Percentiles rank a stretch among this genome's conserved stretches.
These are phyloP conservation scores for Hirsutella rhossiliensis DNA, from an alignment of 2,329 filamentous ascomycete species.

Conservation along the genomic window DNA sequence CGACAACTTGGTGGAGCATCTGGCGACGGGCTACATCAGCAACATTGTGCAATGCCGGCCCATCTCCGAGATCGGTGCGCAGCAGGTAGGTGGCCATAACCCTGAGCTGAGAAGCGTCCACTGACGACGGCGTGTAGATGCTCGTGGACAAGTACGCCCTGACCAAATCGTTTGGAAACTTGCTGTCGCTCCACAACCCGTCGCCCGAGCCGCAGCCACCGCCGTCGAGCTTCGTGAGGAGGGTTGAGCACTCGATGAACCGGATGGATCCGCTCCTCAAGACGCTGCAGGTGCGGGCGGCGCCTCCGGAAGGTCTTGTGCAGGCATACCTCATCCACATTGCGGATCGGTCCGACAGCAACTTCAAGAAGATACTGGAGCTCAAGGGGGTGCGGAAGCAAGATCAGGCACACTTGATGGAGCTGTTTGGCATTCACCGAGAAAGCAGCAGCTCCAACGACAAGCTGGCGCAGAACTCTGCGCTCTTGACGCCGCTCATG, in stretches of 20 bases:
- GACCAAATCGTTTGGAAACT: conserved; percentile 63
- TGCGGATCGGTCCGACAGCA: conserved; percentile 80
- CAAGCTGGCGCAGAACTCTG: conserved; percentile 56
- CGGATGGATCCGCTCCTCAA: conserved; percentile 90
- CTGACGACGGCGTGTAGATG: conserved; percentile 47
- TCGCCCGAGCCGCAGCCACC: conserved; percentile 27
- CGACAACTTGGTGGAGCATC: conserved; percentile 84
- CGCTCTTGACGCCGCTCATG: conserved; percentile 59
- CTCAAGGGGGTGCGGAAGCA: conserved; percentile 82
- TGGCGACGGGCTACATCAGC: conserved; percentile 66
- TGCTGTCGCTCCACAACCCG: conserved; percentile 52
- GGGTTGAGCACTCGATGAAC: conserved; percentile 71
- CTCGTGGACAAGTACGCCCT: conserved; percentile 87
- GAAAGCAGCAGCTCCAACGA: conserved; percentile 64
- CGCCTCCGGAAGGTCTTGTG: conserved; percentile 84
- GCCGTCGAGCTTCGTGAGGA: conserved; percentile 61
- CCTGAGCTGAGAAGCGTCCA: no score
- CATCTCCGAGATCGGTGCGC: conserved; percentile 85
- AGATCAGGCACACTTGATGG: conserved; percentile 72
- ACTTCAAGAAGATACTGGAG: conserved; percentile 93
- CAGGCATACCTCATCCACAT: conserved; percentile 98
- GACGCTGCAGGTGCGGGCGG: conserved; percentile 85
- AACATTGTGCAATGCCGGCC: conserved; percentile 84
- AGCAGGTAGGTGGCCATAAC: conserved; percentile 49
- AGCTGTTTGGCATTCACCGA: conserved; percentile 71